These are phyloP conservation scores for Acidiella bohemica DNA, from an alignment of 495 filamentous ascomycete species.

Conservation along the genomic window DNA sequence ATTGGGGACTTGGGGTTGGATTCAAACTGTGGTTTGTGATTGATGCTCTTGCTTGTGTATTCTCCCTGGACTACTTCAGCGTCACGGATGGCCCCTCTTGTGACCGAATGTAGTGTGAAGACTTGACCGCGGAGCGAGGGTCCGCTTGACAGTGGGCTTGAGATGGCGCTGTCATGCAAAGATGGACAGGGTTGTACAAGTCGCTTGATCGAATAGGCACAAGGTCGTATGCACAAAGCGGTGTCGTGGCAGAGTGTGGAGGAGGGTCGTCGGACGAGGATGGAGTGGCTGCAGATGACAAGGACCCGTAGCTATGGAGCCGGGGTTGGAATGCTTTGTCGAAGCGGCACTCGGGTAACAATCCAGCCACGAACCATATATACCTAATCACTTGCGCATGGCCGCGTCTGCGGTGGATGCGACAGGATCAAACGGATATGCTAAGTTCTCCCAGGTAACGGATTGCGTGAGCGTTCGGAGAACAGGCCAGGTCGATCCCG, in stretches of 20 bases:
- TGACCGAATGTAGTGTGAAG: constrained; percentile 3
- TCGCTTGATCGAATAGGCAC: too few relatives aligned
- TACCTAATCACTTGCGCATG: not conserved
- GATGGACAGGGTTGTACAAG: constrained; percentile 1
- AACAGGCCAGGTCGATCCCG: too few relatives aligned
- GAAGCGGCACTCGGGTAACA: constrained; percentile 4
- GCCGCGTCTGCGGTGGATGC: not conserved
- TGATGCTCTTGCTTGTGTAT: not conserved
- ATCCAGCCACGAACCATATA: not conserved
- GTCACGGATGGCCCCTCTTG: constrained; percentile 1
- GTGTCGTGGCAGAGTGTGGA: not conserved
- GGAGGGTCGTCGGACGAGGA: constrained; percentile 7
- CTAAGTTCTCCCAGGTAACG: too few relatives aligned
- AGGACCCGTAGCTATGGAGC: not conserved
- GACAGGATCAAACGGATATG: not conserved
- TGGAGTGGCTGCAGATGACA: constrained; percentile 10
- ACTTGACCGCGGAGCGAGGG: constrained; percentile 1
- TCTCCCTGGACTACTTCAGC: not conserved
- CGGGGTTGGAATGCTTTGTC: constrained; percentile 6
- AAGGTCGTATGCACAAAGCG: constrained; percentile 1
- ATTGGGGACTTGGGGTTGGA: constrained; percentile 4
- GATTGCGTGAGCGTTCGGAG: too few relatives aligned
- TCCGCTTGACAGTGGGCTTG: constrained; percentile 1
- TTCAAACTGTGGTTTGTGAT: constrained; percentile 5
- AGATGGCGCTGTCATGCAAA: constrained; percentile 1